Conservation (phyloP, 2,329 filamentous ascomycete genomes). For the Pseudogymnoascus sp. region DNA sequence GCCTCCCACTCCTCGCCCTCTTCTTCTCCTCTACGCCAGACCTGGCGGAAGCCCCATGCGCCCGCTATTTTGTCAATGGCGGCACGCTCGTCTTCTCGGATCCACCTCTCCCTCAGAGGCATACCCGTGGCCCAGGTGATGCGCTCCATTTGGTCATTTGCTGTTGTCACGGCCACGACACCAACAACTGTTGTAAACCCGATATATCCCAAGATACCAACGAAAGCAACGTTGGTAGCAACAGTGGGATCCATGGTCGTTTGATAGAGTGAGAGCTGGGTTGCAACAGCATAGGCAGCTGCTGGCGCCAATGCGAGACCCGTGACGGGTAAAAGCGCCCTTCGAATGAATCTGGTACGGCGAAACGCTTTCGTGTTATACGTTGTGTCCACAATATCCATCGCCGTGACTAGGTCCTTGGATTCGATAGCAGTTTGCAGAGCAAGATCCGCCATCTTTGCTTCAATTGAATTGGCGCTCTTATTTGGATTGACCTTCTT, state of each 20-base stretch:
- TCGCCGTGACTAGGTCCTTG: slow-evolving; percentile 68
- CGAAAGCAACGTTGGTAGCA: slow-evolving; percentile 72
- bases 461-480: slow-evolving; percentile 63
- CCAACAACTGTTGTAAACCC: slow-evolving; percentile 75
- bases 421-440: slow-evolving; percentile 72
- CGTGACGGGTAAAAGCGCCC: slow-evolving; percentile 52
- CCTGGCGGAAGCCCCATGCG: slow-evolving; percentile 86
- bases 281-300: slow-evolving; percentile 63
- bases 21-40: slow-evolving; percentile 76
- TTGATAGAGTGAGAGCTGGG: slow-evolving; percentile 59
- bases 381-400: slow-evolving; percentile 65
- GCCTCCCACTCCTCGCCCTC: slow-evolving; percentile 84
- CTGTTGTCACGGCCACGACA: slow-evolving; percentile 73
- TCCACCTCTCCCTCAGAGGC: slow-evolving; percentile 72
- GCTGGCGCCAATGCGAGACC: slow-evolving; percentile 53
- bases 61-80: slow-evolving; percentile 79
- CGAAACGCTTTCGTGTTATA: slow-evolving; percentile 61
- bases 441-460: slow-evolving; percentile 63
- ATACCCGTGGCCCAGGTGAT: slow-evolving; percentile 85
- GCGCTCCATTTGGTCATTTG: slow-evolving; percentile 91
- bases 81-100: slow-evolving; percentile 82
- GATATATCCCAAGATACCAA: slow-evolving; percentile 76
- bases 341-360: slow-evolving; percentile 59
- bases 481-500: slow-evolving; percentile 59
- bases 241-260: slow-evolving; percentile 67